A percentile compares a stretch with the other conserved stretches of the same genome.
Evolutionary conservation across 2,329 filamentous ascomycete species (phyloP).

Genomic region (Fusarium sp.): DNA sequence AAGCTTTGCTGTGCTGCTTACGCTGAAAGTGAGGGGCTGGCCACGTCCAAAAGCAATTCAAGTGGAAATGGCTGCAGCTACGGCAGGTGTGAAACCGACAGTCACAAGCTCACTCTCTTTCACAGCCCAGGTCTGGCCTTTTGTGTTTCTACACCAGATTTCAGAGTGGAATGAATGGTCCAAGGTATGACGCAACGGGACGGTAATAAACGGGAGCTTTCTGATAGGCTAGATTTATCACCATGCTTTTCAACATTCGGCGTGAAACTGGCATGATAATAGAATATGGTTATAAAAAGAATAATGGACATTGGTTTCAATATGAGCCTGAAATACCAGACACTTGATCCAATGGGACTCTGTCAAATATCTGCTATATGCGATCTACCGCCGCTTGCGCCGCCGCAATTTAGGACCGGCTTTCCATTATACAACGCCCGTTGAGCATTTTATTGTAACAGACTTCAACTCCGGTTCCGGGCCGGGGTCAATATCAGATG

Average conservation of each 20-base stretch:
- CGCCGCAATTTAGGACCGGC: conserved; percentile 15
- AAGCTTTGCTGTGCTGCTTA: conserved; percentile 17
- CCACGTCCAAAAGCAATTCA: conserved; percentile 29
- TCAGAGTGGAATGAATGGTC: conserved; percentile 15
- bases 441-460: not conserved
- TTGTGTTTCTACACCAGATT: not conserved
- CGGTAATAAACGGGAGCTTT: conserved; percentile 23
- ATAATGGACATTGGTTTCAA: not conserved
- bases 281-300: not conserved
- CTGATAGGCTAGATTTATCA: not conserved
- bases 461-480: conserved; percentile 21
- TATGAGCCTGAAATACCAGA: no score
- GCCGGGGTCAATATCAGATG: conserved; percentile 16
- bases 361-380: not conserved
- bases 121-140: not conserved
- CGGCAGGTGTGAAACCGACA: conserved; percentile 31
- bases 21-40: conserved; percentile 31
- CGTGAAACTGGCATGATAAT: not conserved
- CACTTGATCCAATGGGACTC: no score
- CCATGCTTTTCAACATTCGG: not conserved
- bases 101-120: not conserved
- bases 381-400: conserved; percentile 2
- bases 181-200: conserved; percentile 21
- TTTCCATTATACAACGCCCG: not conserved
- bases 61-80: conserved; percentile 24